Percentiles rank a stretch among this genome's conserved stretches.
phyloP scores from a whole-genome alignment of 2,329 filamentous ascomycete species.

The Trichoderma oligosporum region DNA sequence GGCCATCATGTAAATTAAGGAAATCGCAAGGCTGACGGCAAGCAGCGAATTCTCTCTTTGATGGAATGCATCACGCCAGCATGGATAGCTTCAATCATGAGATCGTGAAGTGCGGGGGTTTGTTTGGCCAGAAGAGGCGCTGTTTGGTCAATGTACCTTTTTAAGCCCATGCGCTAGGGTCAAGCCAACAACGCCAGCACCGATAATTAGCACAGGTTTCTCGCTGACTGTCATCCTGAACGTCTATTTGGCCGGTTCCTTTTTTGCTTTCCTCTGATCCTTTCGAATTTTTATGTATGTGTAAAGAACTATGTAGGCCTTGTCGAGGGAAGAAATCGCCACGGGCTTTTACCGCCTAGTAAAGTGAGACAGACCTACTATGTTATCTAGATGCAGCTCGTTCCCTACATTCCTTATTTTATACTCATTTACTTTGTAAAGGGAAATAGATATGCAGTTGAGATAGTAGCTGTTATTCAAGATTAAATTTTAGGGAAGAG shows the following conservation, averaged over 20 bases:
- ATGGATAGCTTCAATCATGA: not conserved
- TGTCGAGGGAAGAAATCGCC: not conserved
- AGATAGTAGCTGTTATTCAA: too few species aligned
- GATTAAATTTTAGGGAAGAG: too few species aligned
- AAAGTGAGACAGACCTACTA: too few species aligned
- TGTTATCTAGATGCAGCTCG: too few species aligned
- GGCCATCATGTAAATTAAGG: too few species aligned
- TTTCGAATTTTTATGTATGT: not conserved
- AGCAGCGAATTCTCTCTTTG: too few species aligned
- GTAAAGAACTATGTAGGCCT: not conserved
- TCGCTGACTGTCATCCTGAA: conserved; percentile 7
- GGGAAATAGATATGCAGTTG: too few species aligned
- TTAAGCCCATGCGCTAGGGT: conserved; percentile 37
- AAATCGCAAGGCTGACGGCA: not conserved
- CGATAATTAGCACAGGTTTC: conserved; percentile 36
- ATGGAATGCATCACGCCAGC: too few species aligned
- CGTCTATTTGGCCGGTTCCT: not conserved
- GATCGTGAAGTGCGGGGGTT: not conserved
- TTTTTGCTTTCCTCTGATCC: not conserved
- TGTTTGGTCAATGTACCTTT: conserved; percentile 28
- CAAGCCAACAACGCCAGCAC: conserved; percentile 38
- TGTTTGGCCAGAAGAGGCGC: not conserved
- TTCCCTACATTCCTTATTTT: too few species aligned
- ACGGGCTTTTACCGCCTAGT: not conserved
- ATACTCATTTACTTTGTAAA: too few species aligned